Base-by-base conservation (phyloP, 2,329 filamentous ascomycete species). In the Penicillium sp. region DNA sequence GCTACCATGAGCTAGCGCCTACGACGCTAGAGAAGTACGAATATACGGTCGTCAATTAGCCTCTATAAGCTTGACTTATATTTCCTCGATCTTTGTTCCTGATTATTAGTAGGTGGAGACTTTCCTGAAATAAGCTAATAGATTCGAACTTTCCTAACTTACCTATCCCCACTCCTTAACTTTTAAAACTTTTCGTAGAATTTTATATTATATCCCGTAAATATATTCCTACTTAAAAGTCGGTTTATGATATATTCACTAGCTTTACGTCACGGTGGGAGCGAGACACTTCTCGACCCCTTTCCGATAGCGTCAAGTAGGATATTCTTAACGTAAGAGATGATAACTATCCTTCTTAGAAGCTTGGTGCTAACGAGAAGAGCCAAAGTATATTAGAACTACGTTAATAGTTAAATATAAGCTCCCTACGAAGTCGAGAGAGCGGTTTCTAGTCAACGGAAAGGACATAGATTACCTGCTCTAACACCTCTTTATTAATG, bases 141-240 rank as follows among this genome's bases (percentile, higher is more conserved):
- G n/a, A 35, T 5, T 5, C 8, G n/a, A 8, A 38, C 29, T 34
- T 45, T 23, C n/a, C 42, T 7, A 45, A 35, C 42, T 2, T 8
- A n/a, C 48, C 55, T 2, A n/a, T 60, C 34, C 55, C 48, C 0
- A 51, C 55, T 3, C 50, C 45, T 0, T 6, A 59, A n/a, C 8
- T 51, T 4, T 36, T 63, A 1, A 64, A 64, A 53, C 46, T 23
- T 9, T 62, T 64, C 26, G 43, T 30, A 13, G 48, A 64, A 18
- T 14, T 32, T 34, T 61, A 57, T 32, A 56, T 63, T 51, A 19
- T 19, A 14, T 47, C 13, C n/a, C n/a, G n/a, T n/a, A n/a, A n/a
- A n/a, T 27, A 35, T 7, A 50, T 1, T 60, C 10, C 55, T 55
- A 7, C 48, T 11, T n/a, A 60, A 34, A 47, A 49, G 19, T 35